Base-by-base conservation (phyloP, 2,329 filamentous ascomycete genomes). In the Verticillium tricorpus region DNA sequence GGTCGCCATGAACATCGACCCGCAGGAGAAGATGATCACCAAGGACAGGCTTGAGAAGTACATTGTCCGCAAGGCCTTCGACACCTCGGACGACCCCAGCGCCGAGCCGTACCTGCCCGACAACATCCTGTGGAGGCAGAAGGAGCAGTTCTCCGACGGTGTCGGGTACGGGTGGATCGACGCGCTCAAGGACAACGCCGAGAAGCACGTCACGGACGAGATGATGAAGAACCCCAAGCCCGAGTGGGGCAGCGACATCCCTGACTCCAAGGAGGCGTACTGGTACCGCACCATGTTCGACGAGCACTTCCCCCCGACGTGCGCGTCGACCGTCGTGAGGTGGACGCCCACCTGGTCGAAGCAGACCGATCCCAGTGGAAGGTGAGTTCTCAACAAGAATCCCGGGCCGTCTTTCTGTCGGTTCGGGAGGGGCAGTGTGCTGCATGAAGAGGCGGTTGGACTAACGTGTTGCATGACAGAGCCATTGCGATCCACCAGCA, bases 81-180 rank as follows among this genome's bases (percentile, higher is more conserved):
- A 99, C 78, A 97, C 93, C 34, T 86, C 85, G 57, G 92, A 94
- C 72, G 91, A 97, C 78, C 92, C 93, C 17, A 88, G 84, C 57
- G 85, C 84, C 57, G 79, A 90, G 75, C 88, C 95, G 11, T 99
- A 98, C 80, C 87, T 99, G n/a, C 95, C 96, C 8, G 89, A 97
- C 19, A 88, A 93, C 75, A 99, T 99, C 69, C 88, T 99, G 61
- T 99, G 92, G 91, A 86, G 96, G 74, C 96, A 99, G 80, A 99
- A 99, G 87, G 95, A 99, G 82, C 95, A 99, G 80, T 99, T 99
- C 83, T 96, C 90, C 63, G 96, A 99, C 72, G 96, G 95, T 74
- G 95, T 99, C 62, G 95, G 95, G 62, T 99, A 99, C 80, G 93
- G 95, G 66, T 99, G 95, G 95, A 99, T 99, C 73, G 95, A 99